Evolutionary conservation across 1,284 basidiomycete genomes (phyloP).

Genomic region (Wallemia mellicola): DNA sequence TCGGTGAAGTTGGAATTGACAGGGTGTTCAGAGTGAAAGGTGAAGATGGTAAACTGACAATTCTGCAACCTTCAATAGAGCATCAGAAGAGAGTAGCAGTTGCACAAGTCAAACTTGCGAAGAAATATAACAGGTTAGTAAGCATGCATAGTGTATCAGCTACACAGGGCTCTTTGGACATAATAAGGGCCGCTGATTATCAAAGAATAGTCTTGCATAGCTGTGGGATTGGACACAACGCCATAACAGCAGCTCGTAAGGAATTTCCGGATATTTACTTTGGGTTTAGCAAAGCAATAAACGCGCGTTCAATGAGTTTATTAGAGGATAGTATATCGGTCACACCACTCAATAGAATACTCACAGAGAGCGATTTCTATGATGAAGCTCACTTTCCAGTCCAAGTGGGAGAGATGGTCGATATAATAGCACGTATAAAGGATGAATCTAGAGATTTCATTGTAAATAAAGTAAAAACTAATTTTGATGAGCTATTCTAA

Average conservation of each 20-base stretch:
- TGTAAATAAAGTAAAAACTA: neutral
- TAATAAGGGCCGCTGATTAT: neutral
- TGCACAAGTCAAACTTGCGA: neutral
- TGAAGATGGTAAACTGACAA: neutral
- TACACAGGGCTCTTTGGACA: neutral
- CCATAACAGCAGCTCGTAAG: neutral
- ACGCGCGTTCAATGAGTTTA: neutral
- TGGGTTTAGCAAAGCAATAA: neutral
- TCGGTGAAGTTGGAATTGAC: neutral
- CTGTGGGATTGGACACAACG: neutral
- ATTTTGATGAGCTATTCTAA: neutral
- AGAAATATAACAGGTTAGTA: neutral
- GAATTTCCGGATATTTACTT: neutral
- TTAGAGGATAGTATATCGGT: neutral
- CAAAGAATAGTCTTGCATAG: neutral
- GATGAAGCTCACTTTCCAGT: neutral
- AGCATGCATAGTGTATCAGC: neutral
- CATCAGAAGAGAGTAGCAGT: neutral
- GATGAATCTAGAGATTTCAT: neutral
- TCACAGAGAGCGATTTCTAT: neutral
- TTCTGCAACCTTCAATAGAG: neutral
- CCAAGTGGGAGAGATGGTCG: neutral
- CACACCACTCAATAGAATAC: neutral
- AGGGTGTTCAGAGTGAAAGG: neutral
- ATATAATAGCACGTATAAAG: neutral